Evolutionary conservation across 495 filamentous ascomycete genomes (phyloP).

Genomic region (Cercophora scortea): DNA sequence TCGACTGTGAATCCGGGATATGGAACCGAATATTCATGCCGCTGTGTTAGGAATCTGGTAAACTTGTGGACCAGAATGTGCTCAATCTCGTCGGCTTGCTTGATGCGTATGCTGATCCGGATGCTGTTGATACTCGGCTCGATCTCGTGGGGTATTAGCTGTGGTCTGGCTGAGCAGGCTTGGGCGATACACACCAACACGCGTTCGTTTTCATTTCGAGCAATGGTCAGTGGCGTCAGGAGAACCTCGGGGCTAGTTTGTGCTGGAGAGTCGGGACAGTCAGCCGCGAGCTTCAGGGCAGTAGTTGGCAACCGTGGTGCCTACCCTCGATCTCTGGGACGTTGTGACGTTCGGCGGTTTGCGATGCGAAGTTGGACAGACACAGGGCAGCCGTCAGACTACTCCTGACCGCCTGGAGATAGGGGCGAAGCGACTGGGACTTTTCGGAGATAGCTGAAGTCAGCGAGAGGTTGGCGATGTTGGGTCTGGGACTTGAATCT

Average conservation of each 20-base stretch:
- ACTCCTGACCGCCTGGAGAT: conserved; percentile 91
- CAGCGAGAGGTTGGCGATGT: neutral
- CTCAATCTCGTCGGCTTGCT: conserved; percentile 98
- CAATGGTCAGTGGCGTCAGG: conserved; percentile 81
- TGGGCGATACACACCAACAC: conserved; percentile 40
- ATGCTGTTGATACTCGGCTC: conserved; percentile 95
- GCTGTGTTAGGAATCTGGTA: conserved; percentile 86
- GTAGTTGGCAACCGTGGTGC: too few relatives aligned
- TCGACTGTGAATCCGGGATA: too few relatives aligned
- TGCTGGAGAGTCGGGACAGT: too few relatives aligned
- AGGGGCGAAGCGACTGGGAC: conserved; percentile 95
- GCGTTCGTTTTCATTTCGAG: conserved; percentile 90
- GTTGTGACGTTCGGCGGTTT: conserved; percentile 92
- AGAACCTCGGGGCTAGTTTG: conserved; percentile 83
- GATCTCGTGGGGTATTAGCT: conserved; percentile 33
- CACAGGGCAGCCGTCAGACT: conserved; percentile 90
- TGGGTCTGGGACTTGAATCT: too few relatives aligned
- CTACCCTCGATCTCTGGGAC: conserved; percentile 92
- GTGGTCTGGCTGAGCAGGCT: too few relatives aligned
- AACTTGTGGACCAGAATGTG: conserved; percentile 97
- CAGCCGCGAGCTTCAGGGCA: too few relatives aligned
- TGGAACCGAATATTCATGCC: conserved; percentile 23
- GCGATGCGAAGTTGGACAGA: conserved; percentile 95
- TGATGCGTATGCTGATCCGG: conserved; percentile 93
- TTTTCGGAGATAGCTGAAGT: conserved; percentile 20